Conservation (phyloP, 805 yeast species). For the Candida michaelii region DNA sequence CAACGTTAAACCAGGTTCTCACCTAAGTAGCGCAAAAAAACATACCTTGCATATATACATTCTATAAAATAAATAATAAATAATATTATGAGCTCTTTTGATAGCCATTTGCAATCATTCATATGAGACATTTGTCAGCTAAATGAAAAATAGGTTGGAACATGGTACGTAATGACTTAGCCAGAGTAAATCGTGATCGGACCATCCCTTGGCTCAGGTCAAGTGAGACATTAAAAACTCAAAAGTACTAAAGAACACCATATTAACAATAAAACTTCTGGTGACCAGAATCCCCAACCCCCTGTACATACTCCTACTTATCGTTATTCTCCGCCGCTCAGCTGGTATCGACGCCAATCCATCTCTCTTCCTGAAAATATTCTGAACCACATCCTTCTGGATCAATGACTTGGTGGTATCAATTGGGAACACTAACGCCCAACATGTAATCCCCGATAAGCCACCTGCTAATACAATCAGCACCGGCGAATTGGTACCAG, state of each 20-base stretch:
- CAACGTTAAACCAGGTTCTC: not conserved
- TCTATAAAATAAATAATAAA: conserved; percentile 3
- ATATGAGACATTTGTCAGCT: too few species aligned
- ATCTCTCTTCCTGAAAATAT: conserved; percentile 54
- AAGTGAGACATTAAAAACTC: conserved; percentile 62
- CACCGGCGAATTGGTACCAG: conserved; percentile 28
- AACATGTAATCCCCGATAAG: conserved; percentile 68
- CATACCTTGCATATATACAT: too few species aligned
- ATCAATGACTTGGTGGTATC: conserved; percentile 77
- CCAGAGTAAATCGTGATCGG: too few species aligned
- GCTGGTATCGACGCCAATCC: conserved; percentile 44
- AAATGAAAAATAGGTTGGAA: too few species aligned
- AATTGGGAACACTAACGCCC: conserved; percentile 75
- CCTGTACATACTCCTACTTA: conserved; percentile 56
- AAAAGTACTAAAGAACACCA: conserved; percentile 71
- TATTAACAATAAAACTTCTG: conserved; percentile 70
- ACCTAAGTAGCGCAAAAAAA: too few species aligned
- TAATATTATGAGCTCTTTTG: too few species aligned
- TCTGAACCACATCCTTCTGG: conserved; percentile 72
- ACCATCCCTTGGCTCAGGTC: too few species aligned
- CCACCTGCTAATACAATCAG: conserved; percentile 66
- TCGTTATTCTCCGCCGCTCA: conserved; percentile 26
- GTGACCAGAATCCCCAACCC: conserved; percentile 76
- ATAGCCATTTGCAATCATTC: too few species aligned
- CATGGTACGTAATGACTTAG: too few species aligned